These are phyloP conservation scores for Suillus variegatus DNA, from an alignment of 768 basidiomycete genomes.

Conservation along the genomic window DNA sequence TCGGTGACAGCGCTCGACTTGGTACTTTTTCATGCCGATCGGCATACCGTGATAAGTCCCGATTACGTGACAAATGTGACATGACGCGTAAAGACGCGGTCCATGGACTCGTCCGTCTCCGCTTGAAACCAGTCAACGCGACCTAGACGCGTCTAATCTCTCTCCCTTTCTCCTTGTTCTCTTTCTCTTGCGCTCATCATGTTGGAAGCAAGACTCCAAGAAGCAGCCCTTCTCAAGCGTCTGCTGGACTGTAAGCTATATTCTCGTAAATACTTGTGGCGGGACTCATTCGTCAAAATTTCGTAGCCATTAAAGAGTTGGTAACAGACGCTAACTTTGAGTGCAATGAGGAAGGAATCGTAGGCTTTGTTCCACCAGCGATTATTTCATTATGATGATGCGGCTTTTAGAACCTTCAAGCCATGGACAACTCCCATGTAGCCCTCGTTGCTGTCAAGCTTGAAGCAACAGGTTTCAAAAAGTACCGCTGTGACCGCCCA, in stretches of 20 bases:
- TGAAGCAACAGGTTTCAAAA: constrained; percentile 74
- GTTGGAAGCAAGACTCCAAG: constrained; percentile 89
- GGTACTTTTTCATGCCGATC: background rate
- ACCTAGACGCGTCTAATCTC: constrained; percentile 29
- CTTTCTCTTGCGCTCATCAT: constrained; percentile 38
- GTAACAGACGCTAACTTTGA: constrained; percentile 98
- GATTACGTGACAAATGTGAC: constrained; percentile 33
- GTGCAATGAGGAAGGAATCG: constrained; percentile 94
- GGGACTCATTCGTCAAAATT: background rate
- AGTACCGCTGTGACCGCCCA: constrained; percentile 92
- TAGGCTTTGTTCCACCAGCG: constrained; percentile 34
- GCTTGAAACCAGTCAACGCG: constrained; percentile 37
- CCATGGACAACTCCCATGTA: constrained; percentile 99
- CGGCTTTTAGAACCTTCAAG: constrained; percentile 73
- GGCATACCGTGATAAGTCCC: constrained; percentile 18
- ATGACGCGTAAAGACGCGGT: constrained; percentile 25
- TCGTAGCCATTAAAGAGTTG: constrained; percentile 91
- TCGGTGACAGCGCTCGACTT: background rate
- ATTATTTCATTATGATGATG: background rate
- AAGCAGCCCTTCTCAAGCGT: constrained; percentile 89
- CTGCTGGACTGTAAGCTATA: constrained; percentile 81
- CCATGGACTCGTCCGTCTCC: constrained; percentile 28
- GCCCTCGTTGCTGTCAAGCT: constrained; percentile 92
- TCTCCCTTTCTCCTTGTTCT: constrained; percentile 15
- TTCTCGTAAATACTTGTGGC: constrained; percentile 9